These are phyloP conservation scores for Lentinula aciculospora DNA, from an alignment of 768 basidiomycete species.

Conservation along the genomic window DNA sequence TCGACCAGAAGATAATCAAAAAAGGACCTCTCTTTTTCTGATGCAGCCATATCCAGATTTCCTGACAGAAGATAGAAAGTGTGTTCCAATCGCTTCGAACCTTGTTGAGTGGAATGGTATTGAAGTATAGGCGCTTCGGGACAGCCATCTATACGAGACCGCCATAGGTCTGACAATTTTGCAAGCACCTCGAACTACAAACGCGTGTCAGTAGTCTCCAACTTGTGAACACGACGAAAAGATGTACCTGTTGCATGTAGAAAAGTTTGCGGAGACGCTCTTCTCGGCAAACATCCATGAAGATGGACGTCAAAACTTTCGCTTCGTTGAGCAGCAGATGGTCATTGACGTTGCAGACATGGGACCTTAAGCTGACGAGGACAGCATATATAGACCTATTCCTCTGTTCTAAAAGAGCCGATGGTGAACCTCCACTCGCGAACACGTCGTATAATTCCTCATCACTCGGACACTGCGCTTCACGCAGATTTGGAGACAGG, in stretches of 20 bases:
- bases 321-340: conserved; percentile 39
- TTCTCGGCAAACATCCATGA: conserved; percentile 40
- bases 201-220: neutral
- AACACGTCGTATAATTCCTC: conserved; percentile 32
- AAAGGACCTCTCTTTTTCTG: conserved; percentile 34
- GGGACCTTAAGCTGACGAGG: conserved; percentile 26
- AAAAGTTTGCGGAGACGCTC: conserved; percentile 42
- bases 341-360: conserved; percentile 17
- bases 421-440: conserved; percentile 13
- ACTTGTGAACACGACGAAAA: neutral
- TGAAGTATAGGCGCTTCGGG: conserved; percentile 42
- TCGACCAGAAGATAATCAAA: conserved; percentile 40
- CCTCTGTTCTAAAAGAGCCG: conserved; percentile 23
- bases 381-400: conserved; percentile 29
- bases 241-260: conserved; percentile 45
- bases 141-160: conserved; percentile 41
- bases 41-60: conserved; percentile 30
- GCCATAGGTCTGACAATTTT: conserved; percentile 41
- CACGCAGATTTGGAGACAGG: conserved; percentile 12
- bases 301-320: conserved; percentile 29
- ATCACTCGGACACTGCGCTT: conserved; percentile 27
- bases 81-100: conserved; percentile 24
- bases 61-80: conserved; percentile 38
- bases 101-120: conserved; percentile 23
- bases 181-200: conserved; percentile 43